A percentile compares a stretch with the other conserved stretches of the same genome.
Conservation (phyloP, 257 asterid genomes). For the Coffea canephora region DNA sequence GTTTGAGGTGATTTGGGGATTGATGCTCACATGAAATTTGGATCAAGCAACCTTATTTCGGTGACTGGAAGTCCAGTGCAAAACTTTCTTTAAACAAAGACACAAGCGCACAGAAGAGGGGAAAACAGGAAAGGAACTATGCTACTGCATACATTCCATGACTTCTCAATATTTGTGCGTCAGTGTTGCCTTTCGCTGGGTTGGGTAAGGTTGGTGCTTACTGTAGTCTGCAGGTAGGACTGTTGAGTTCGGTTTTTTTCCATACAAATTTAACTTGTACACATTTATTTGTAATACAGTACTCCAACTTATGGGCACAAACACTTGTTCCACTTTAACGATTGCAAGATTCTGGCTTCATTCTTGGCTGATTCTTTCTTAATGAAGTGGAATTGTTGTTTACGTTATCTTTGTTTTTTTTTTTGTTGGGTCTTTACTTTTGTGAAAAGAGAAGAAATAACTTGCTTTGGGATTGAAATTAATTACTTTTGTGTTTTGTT, state of each 20-base stretch:
- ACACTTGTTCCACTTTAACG: no score
- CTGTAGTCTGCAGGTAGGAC: not conserved
- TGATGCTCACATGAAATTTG: not conserved
- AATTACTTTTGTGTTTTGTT: no score
- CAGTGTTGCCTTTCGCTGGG: not conserved
- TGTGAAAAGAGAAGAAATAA: no score
- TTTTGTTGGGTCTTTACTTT: no score
- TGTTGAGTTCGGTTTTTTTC: not conserved
- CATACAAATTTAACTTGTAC: not conserved
- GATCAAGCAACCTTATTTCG: not conserved
- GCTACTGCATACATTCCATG: not conserved
- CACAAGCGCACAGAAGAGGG: not conserved
- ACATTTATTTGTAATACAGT: not conserved
- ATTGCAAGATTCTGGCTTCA: not conserved
- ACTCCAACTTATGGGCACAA: not conserved
- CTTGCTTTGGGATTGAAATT: no score
- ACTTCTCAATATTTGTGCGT: not conserved
- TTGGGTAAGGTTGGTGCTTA: not conserved
- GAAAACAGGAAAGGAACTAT: no score
- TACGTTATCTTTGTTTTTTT: no score
- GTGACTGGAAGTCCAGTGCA: not conserved
- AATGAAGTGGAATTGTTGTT: not conserved
- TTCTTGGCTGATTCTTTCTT: not conserved
- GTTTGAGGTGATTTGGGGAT: not conserved
- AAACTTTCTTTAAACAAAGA: no score